Conservation (phyloP, 2,329 filamentous ascomycete species). For the Thermoascus crustaceus region DNA sequence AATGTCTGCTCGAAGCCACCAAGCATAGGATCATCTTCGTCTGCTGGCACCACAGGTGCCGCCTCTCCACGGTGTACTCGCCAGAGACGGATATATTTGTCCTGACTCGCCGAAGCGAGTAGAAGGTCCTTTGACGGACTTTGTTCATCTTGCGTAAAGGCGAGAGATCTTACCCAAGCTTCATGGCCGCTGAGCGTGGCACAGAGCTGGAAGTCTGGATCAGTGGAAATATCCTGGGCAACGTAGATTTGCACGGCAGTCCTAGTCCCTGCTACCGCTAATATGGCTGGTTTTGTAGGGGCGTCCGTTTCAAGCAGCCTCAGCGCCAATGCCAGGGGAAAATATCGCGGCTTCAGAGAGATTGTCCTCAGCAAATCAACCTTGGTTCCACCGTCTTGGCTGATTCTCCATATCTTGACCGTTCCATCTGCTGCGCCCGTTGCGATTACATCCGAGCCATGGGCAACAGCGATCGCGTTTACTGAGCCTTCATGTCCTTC, state of each 20-base stretch:
- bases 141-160: constrained; percentile 59
- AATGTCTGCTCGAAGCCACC: constrained; percentile 56
- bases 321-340: constrained; percentile 70
- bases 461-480: constrained; percentile 51
- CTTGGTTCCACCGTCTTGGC: constrained; percentile 23
- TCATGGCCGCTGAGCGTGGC: constrained; percentile 83
- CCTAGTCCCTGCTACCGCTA: constrained; percentile 81
- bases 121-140: constrained; percentile 58
- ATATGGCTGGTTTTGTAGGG: constrained; percentile 44
- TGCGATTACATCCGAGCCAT: constrained; percentile 43
- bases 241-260: constrained; percentile 75
- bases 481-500: constrained; percentile 65
- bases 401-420: constrained; percentile 61
- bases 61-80: constrained; percentile 65
- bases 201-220: constrained; percentile 56
- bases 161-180: constrained; percentile 84
- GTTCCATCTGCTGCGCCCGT: constrained; percentile 57
- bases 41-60: constrained; percentile 43
- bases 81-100: constrained; percentile 96
- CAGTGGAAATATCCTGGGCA: constrained; percentile 37
- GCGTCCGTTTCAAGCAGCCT: constrained; percentile 48
- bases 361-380: constrained; percentile 60
- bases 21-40: constrained; percentile 29
- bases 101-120: constrained; percentile 88
- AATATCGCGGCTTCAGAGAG: constrained; percentile 65